A percentile compares a stretch with the other conserved stretches of the same genome.
Conservation (phyloP, 495 filamentous ascomycete genomes). For the Bacidia rubella region DNA sequence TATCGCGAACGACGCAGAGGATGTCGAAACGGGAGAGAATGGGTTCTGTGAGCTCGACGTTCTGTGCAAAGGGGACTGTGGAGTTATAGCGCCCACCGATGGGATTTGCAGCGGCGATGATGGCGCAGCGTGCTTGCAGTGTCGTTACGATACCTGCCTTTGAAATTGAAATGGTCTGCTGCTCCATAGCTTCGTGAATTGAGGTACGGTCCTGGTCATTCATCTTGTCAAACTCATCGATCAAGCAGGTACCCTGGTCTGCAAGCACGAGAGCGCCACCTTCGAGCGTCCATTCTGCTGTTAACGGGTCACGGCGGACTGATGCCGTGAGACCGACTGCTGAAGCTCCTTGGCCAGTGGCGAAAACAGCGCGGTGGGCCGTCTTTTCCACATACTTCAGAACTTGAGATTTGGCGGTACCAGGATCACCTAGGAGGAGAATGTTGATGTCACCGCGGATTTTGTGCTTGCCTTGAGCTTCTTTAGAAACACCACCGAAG, state of each 20-base stretch:
- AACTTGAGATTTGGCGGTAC: conserved; percentile 96
- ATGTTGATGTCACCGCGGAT: conserved; percentile 99
- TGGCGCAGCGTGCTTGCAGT: conserved; percentile 91
- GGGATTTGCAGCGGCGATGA: conserved; percentile 94
- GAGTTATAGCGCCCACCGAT: conserved; percentile 95
- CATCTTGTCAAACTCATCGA: conserved; percentile 99
- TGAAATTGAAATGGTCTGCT: conserved; percentile 99
- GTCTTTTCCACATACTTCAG: conserved; percentile 98
- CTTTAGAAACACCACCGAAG: conserved; percentile 91
- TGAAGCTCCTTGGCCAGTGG: conserved; percentile 91
- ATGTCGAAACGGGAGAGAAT: conserved; percentile 99
- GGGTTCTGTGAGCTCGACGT: conserved; percentile 94
- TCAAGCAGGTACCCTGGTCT: conserved; percentile 89
- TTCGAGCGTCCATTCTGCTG: conserved; percentile 95
- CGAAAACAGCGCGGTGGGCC: conserved; percentile 93
- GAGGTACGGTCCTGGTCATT: conserved; percentile 97
- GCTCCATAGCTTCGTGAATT: conserved; percentile 99
- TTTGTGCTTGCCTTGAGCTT: conserved; percentile 68
- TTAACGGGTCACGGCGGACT: conserved; percentile 90
- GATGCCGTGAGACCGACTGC: conserved; percentile 97
- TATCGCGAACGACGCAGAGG: conserved; percentile 90
- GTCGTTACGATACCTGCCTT: conserved; percentile 99
- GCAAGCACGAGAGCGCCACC: conserved; percentile 93
- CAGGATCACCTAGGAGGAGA: conserved; percentile 90
- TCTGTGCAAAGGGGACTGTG: conserved; percentile 85